Evolutionary conservation across 176 grass and related monocot genomes (phyloP), one percentile per base, ranked within the genome.

Genomic region (Oryza officinalis): DNA sequence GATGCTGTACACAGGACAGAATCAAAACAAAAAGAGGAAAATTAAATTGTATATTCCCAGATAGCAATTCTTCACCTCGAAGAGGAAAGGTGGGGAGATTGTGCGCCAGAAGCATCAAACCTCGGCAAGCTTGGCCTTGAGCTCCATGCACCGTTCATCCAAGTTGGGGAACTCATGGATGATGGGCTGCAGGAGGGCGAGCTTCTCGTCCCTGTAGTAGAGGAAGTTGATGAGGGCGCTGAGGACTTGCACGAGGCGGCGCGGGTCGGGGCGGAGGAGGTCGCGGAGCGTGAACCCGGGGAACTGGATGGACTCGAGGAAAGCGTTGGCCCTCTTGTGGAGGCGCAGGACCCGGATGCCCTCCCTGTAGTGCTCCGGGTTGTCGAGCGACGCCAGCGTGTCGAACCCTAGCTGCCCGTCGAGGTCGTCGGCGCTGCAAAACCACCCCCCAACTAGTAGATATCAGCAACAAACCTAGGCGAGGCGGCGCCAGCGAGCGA

Each of bases 151-250:
- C 13, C 31, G 77, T 27, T 86, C 74, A 9, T 92, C 77, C 20
- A 27, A 70, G 52, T 25, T 27, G 2, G 80, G 67, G 70, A 74
- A 40, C 43, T 94, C 75, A 2, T 85, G 12, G 6, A 89, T 9
- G 11, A 92, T 74, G 13, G 92, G 81, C 15, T 89, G 27, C 18
- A 97, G 80, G 54, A 85, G 45, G 15, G 7, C 13, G 10, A 97
- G 33, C 83, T 81, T 94, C 1, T 94, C 92, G 0, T 88, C 50
- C 82, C 94, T 97, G 60, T 90, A 94, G 78, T 84, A 86, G 67
- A 97, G 85, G 87, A 69, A 97, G 76, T 97, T 97, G 79, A 94
- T 75, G 40, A 94, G 1, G 32, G 90, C 81, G 77, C 95, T 97
- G 78, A 97, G 92, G 77, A 94, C 71, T 18, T 60, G 33, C 18